Evolutionary conservation across 2,329 filamentous ascomycete species (phyloP).

Genomic region (Fusarium xyrophilum): DNA sequence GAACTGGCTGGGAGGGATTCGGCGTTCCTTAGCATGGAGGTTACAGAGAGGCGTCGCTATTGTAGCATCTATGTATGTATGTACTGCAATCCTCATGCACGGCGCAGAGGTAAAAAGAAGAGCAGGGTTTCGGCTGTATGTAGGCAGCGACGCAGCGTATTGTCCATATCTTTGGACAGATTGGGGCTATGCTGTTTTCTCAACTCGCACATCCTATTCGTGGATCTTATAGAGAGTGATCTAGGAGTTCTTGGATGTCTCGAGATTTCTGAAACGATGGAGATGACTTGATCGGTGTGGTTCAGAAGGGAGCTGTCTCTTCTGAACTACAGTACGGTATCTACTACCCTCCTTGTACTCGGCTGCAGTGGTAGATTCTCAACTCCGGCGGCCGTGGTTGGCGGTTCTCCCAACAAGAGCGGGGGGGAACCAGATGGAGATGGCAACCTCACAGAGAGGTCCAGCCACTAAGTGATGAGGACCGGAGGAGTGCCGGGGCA

Average conservation of each 20-base stretch:
- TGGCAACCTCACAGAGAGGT: neutral
- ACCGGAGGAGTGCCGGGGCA: constrained; percentile 20
- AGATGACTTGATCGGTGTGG: neutral
- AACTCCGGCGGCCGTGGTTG: constrained; percentile 4
- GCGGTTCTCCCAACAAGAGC: neutral
- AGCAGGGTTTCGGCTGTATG: neutral
- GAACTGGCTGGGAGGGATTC: neutral
- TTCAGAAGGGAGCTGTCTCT: neutral
- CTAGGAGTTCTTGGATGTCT: constrained; percentile 10
- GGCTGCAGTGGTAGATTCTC: too few species aligned
- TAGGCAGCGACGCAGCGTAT: neutral
- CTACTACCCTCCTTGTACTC: neutral
- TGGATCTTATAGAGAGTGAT: neutral
- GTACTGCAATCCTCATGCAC: neutral
- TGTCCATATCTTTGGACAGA: neutral
- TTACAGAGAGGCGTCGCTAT: constrained; percentile 18
- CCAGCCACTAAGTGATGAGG: constrained; percentile 8
- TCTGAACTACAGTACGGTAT: neutral
- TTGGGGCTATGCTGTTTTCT: neutral
- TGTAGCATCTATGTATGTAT: neutral
- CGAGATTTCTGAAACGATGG: constrained; percentile 3
- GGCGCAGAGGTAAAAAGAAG: neutral
- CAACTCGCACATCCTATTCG: neutral
- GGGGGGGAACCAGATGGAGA: neutral
- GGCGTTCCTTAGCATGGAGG: constrained; percentile 18